Evolutionary conservation across 305 asterid genomes (phyloP), one percentile per base, ranked within the genome.

Genomic region (Plantago lanceolata): DNA sequence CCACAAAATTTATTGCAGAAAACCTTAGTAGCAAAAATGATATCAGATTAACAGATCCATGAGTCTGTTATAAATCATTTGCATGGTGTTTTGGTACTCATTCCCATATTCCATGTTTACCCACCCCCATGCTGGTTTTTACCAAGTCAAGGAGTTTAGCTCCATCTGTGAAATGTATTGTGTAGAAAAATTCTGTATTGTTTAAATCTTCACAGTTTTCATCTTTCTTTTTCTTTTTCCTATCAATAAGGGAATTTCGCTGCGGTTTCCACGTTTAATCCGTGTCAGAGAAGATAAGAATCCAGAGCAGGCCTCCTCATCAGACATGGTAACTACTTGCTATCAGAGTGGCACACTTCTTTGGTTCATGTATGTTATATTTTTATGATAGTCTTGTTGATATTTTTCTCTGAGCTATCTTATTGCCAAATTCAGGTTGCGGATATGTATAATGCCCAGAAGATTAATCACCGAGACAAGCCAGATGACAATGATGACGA

Each of bases 291-390:
- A 82, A 76, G 97, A 94, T 77, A 90, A 93, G 84, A 82, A 68
- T 52, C 99, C 99, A 4, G 97, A 93, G 82, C 76, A 93, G 69
- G 93, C 99, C 63, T 70, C 97, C 29, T 78, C 99, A 62, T 75
- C 97, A 50, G 97, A 93, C 64, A 81, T 74, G 95, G 99, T 87
- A 74, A 81, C 40, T 33, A 33, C 40, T 5, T 33, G 9, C 40
- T 33, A 33, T 33, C 11, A 33, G 40, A 33, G 40, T 11, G 6
- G 1, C 40, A 33, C 40, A 33, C 9, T 6, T 8, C 40, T 33
- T 33, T 33, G 40, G 40, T 33, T 33, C 40, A 33, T 33, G 9
- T 33, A 7, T 33, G 7, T 33, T 33, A 7, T 33, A 33, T 33
- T 33, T 8, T 33, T 5, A 33, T 5, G 40, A 33, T 33, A 33